A percentile compares a stretch with the other conserved stretches of the same genome.
These are phyloP conservation scores for Xylariaceae sp. DNA, from an alignment of 2,329 filamentous ascomycete species.

Conservation along the genomic window DNA sequence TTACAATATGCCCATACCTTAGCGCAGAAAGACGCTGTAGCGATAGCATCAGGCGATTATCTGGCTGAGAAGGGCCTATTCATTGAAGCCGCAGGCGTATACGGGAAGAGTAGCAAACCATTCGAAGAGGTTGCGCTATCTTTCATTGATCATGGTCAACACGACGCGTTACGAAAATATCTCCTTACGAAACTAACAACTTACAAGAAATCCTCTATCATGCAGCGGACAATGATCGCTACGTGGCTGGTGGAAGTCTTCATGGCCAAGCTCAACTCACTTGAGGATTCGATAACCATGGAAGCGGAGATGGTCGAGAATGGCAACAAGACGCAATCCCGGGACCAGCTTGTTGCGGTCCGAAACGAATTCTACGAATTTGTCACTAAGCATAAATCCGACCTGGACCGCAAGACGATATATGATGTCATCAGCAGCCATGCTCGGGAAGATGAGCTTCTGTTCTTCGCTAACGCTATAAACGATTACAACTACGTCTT, in stretches of 20 bases:
- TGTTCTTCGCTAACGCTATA: conserved; percentile 86
- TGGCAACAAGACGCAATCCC: conserved; percentile 69
- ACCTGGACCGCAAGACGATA: conserved; percentile 87
- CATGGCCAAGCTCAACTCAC: conserved; percentile 93
- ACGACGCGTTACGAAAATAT: conserved; percentile 89
- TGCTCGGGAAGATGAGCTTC: conserved; percentile 86
- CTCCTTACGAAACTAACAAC: conserved; percentile 79
- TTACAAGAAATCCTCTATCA: conserved; percentile 79
- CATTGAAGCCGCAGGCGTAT: conserved; percentile 83
- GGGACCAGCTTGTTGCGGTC: conserved; percentile 70
- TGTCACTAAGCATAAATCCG: conserved; percentile 78
- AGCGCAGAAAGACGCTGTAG: conserved; percentile 85
- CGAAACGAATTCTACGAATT: conserved; percentile 87
- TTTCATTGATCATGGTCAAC: conserved; percentile 87
- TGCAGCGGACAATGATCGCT: conserved; percentile 95
- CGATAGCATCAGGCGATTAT: conserved; percentile 88
- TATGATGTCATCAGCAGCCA: conserved; percentile 97
- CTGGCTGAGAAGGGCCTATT: conserved; percentile 81
- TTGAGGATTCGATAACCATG: conserved; percentile 92
- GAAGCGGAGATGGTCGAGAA: conserved; percentile 79
- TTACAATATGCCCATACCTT: conserved; percentile 80
- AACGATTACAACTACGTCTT: conserved; percentile 95
- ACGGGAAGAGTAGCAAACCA: conserved; percentile 93
- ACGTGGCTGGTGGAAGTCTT: conserved; percentile 95
- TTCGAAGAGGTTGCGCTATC: conserved; percentile 94